Evolutionary conservation across 805 yeast species (phyloP).

Genomic region (Candida awuae): DNA sequence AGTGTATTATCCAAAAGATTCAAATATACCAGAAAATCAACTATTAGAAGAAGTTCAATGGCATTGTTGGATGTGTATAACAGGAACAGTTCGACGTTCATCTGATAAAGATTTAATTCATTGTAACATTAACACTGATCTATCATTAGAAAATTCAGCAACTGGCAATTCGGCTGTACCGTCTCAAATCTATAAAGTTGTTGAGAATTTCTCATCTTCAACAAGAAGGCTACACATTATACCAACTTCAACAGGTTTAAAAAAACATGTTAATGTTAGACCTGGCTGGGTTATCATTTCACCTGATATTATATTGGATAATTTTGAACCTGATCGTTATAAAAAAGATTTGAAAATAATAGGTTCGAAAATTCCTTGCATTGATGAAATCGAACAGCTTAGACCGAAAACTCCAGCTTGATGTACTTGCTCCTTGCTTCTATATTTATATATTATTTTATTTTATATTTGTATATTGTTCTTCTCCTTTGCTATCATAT

Average conservation of each 20-base stretch:
- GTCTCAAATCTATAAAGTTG: constrained; percentile 64
- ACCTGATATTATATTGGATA: constrained; percentile 73
- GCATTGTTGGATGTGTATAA: constrained; percentile 98
- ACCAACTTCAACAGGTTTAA: constrained; percentile 61
- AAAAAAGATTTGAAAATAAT: constrained; percentile 34
- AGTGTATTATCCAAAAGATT: constrained; percentile 55
- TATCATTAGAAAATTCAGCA: constrained; percentile 53
- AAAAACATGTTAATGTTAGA: constrained; percentile 56
- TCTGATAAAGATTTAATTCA: constrained; percentile 79
- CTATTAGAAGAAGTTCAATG: constrained; percentile 71
- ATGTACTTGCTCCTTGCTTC: neutral
- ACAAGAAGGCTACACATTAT: constrained; percentile 78
- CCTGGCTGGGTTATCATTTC: constrained; percentile 89
- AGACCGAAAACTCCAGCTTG: constrained; percentile 74
- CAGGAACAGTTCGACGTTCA: constrained; percentile 86
- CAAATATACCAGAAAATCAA: constrained; percentile 35
- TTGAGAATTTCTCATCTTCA: constrained; percentile 83
- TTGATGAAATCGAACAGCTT: constrained; percentile 65
- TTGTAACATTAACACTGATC: constrained; percentile 87
- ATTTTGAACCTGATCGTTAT: constrained; percentile 47
- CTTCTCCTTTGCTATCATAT: neutral
- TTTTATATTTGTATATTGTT: neutral
- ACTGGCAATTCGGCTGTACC: constrained; percentile 52
- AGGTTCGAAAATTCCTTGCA: constrained; percentile 56
- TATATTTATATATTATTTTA: neutral